phyloP scores from a whole-genome alignment of 345 rosid species.

The Salix arbutifolia region DNA sequence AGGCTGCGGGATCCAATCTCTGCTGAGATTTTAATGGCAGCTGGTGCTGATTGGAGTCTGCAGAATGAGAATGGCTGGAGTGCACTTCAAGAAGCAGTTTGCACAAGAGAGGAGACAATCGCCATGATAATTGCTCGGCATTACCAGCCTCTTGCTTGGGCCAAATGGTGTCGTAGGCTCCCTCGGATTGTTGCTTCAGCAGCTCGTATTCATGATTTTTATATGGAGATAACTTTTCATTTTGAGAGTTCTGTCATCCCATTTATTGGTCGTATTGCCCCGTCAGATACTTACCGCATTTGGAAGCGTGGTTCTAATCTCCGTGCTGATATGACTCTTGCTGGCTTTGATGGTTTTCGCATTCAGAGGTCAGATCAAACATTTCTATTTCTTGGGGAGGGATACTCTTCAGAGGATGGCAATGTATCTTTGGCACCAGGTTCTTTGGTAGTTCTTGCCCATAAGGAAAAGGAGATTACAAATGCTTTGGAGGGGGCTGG shows the following conservation, averaged over 20 bases:
- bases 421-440: constrained; percentile 60
- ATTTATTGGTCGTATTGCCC: constrained; percentile 92
- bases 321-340: constrained; percentile 98
- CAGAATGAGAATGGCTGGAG: constrained; percentile 99
- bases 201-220: constrained; percentile 80
- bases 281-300: constrained; percentile 95
- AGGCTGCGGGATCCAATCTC: constrained; percentile 67
- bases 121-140: constrained; percentile 87
- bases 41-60: constrained; percentile 98
- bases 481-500: constrained; percentile 99
- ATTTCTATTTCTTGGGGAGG: constrained; percentile 85
- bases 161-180: constrained; percentile 96
- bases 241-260: constrained; percentile 98
- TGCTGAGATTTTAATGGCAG: constrained; percentile 83
- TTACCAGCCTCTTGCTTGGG: constrained; percentile 99
- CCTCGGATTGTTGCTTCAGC: constrained; percentile 86
- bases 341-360: constrained; percentile 95
- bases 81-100: constrained; percentile 98
- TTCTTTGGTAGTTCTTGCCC: constrained; percentile 83
- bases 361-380: constrained; percentile 94
- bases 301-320: constrained; percentile 98
- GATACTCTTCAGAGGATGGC: constrained; percentile 71
- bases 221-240: constrained; percentile 97
- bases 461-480: constrained; percentile 90
- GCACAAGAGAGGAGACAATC: constrained; percentile 86